Conservation (phyloP, 176 grass and related monocot genomes). For the Oryza glumipatula region DNA sequence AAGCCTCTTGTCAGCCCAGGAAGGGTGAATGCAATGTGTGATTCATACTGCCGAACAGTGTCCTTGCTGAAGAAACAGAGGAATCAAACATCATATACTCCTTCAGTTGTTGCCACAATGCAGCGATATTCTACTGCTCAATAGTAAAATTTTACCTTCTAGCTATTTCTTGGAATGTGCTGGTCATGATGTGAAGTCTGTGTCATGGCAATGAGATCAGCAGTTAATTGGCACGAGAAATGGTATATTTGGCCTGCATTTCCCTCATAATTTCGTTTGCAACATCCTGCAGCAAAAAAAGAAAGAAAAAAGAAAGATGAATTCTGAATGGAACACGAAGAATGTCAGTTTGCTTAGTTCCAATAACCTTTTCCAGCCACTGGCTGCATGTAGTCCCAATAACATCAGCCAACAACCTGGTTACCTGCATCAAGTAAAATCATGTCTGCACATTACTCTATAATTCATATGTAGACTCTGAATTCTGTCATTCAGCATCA, state of each 20-base stretch:
- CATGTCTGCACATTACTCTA: not conserved
- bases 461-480: constrained; percentile 61
- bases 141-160: constrained; percentile 63
- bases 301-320: not conserved
- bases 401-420: constrained; percentile 87
- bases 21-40: constrained; percentile 91
- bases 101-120: not conserved
- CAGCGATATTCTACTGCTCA: not conserved
- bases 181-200: constrained; percentile 94
- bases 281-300: constrained; percentile 67
- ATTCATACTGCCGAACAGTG: constrained; percentile 87
- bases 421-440: constrained; percentile 65
- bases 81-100: constrained; percentile 37
- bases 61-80: constrained; percentile 73
- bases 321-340: constrained; percentile 87
- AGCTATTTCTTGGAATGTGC: constrained; percentile 98
- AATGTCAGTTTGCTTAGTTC: constrained; percentile 86
- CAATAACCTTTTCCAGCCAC: constrained; percentile 84
- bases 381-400: constrained; percentile 90
- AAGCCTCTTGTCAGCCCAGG: constrained; percentile 50
- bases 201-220: constrained; percentile 93
- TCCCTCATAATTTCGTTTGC: constrained; percentile 77
- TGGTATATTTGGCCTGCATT: constrained; percentile 91
- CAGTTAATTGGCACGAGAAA: constrained; percentile 97
- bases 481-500: constrained; percentile 96